Conservation (phyloP, 2,329 filamentous ascomycete species). For the Fusarium keratoplasticum region DNA sequence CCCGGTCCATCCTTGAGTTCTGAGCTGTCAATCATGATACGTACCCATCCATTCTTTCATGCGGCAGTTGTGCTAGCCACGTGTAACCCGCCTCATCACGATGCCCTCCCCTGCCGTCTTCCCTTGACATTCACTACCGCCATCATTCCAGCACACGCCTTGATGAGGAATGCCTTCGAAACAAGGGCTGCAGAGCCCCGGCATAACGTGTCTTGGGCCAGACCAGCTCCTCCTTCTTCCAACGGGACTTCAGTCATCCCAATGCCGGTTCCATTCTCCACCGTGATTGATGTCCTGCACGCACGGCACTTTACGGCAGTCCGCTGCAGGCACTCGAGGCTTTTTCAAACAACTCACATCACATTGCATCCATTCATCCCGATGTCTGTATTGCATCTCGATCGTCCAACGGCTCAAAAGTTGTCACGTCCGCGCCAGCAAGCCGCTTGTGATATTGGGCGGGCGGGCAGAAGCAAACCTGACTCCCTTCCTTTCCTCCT, state of each 20-base stretch:
- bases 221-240: not conserved
- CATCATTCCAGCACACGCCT: slow-evolving; percentile 24
- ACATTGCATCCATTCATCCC: not conserved
- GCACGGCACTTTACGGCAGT: not conserved
- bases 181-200: slow-evolving; percentile 26
- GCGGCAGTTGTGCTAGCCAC: slow-evolving; percentile 19
- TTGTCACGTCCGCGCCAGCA: not conserved
- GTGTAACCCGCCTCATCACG: slow-evolving; percentile 15
- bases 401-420: not conserved
- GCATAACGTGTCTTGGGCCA: slow-evolving; percentile 4
- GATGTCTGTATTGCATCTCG: not conserved
- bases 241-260: not conserved
- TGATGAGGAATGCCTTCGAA: slow-evolving; percentile 30
- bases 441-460: not conserved
- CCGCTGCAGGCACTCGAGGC: not conserved
- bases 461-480: not conserved
- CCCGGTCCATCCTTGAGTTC: not conserved
- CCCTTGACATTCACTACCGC: slow-evolving; percentile 20
- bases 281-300: not conserved
- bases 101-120: not conserved
- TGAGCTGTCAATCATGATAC: slow-evolving; percentile 4
- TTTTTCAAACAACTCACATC: not conserved
- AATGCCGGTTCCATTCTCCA: not conserved
- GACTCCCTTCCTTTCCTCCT: not conserved
- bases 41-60: not conserved